Evolutionary conservation across 805 yeast genomes (phyloP).

Genomic region (Zygosaccharomyces kombuchaensis): DNA sequence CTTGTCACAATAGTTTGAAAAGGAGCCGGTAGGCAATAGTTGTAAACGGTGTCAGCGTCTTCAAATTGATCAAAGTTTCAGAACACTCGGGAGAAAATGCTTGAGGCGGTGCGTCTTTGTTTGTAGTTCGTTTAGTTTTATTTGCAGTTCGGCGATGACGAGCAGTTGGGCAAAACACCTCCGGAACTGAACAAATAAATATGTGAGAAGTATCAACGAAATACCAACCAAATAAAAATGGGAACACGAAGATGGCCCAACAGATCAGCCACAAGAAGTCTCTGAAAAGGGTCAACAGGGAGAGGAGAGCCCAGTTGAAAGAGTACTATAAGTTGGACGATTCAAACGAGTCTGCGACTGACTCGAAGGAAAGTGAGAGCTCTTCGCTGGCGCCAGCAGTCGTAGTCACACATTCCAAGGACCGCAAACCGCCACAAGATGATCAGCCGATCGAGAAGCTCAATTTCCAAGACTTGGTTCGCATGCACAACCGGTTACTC

Average conservation of each 20-base stretch:
- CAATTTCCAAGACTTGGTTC: constrained; percentile 24
- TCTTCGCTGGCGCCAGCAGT: not conserved
- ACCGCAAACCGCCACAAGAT: constrained; percentile 4
- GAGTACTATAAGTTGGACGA: constrained; percentile 26
- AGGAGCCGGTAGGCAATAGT: constrained; percentile 1
- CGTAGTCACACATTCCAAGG: not conserved
- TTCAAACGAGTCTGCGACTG: not conserved
- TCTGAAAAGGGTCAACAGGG: constrained; percentile 21
- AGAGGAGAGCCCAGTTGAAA: constrained; percentile 24
- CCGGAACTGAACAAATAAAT: not conserved
- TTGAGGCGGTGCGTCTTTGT: not conserved
- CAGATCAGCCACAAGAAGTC: constrained; percentile 33
- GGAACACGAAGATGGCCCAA: constrained; percentile 23
- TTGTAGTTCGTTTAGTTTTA: not conserved
- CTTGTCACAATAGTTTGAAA: not conserved
- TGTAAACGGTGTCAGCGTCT: not conserved
- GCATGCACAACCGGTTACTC: constrained; percentile 26
- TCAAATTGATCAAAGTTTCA: not conserved
- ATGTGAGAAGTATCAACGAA: not conserved
- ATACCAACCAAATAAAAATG: not conserved
- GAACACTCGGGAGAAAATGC: not conserved
- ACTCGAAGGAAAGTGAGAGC: not conserved
- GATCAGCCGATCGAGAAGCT: constrained; percentile 14
- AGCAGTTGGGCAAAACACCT: not conserved
- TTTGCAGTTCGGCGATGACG: not conserved